These are phyloP conservation scores for Candolleomyces aberdarensis DNA, from an alignment of 768 basidiomycete species.

Conservation along the genomic window DNA sequence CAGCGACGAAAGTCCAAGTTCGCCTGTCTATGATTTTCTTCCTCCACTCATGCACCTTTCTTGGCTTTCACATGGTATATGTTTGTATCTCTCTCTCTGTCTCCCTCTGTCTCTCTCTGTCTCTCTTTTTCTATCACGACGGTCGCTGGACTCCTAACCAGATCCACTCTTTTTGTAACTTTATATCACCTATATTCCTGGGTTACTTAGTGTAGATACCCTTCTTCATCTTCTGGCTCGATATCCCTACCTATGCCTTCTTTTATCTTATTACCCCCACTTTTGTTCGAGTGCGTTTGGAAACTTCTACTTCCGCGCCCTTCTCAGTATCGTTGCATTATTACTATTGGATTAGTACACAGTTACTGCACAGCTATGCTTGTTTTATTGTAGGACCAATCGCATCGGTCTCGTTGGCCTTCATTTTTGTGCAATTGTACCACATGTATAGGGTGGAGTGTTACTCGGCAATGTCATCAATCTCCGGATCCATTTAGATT, in stretches of 20 bases:
- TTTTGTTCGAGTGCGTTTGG: conserved; percentile 13
- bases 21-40: conserved; percentile 65
- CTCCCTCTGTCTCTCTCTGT: conserved; percentile 20
- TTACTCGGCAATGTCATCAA: not conserved
- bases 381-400: not conserved
- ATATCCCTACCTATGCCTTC: conserved; percentile 22
- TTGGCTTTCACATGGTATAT: conserved; percentile 5
- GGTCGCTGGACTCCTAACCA: conserved; percentile 29
- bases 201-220: conserved; percentile 43
- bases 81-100: conserved; percentile 9
- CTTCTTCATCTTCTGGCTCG: conserved; percentile 30
- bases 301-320: conserved; percentile 16
- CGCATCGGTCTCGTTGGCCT: not conserved
- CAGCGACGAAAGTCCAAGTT: conserved; percentile 88
- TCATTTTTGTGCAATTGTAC: not conserved
- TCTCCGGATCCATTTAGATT: not conserved
- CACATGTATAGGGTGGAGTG: not conserved
- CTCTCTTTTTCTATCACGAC: conserved; percentile 16
- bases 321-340: conserved; percentile 10
- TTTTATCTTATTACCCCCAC: conserved; percentile 14
- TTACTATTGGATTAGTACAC: not conserved
- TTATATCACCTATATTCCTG: conserved; percentile 28
- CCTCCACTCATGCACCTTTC: not conserved
- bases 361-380: not conserved
- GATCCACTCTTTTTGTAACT: conserved; percentile 34